These are phyloP conservation scores for Jackrogersella multiformis DNA, from an alignment of 495 filamentous ascomycete species.

Conservation along the genomic window DNA sequence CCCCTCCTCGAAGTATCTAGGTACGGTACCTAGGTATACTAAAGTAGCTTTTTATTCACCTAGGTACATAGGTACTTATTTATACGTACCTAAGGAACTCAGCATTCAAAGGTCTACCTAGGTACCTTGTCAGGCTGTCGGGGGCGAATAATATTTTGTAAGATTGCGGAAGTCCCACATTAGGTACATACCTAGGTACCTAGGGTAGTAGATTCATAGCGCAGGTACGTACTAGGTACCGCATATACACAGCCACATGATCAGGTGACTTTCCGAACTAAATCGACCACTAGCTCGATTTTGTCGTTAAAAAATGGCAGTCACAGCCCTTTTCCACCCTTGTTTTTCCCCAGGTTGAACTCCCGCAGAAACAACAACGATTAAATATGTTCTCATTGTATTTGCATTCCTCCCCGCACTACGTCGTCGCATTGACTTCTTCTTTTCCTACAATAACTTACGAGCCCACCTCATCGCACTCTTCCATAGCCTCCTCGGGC, in stretches of 20 bases:
- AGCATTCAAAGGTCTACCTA: too few relatives aligned
- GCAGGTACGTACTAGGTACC: background rate
- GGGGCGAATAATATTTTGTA: too few relatives aligned
- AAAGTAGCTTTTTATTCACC: background rate
- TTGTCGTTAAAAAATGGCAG: too few relatives aligned
- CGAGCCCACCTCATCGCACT: background rate
- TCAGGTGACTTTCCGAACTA: background rate
- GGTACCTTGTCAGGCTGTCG: too few relatives aligned
- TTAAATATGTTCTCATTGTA: conserved; percentile 22
- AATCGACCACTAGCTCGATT: too few relatives aligned
- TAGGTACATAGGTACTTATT: too few relatives aligned
- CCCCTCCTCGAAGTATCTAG: conserved; percentile 11
- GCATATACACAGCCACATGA: background rate
- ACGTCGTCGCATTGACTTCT: conserved; percentile 35
- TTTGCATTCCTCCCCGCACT: conserved; percentile 23
- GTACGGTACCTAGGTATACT: background rate
- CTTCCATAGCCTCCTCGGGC: background rate
- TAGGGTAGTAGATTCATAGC: too few relatives aligned
- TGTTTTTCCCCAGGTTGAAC: background rate
- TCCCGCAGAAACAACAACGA: background rate
- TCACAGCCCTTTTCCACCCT: background rate
- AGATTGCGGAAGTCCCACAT: too few relatives aligned
- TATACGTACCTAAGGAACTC: too few relatives aligned
- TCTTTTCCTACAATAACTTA: conserved; percentile 1
- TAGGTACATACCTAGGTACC: too few relatives aligned